phyloP scores from a whole-genome alignment of 1,284 basidiomycete genomes.

The Mycena sp. region DNA sequence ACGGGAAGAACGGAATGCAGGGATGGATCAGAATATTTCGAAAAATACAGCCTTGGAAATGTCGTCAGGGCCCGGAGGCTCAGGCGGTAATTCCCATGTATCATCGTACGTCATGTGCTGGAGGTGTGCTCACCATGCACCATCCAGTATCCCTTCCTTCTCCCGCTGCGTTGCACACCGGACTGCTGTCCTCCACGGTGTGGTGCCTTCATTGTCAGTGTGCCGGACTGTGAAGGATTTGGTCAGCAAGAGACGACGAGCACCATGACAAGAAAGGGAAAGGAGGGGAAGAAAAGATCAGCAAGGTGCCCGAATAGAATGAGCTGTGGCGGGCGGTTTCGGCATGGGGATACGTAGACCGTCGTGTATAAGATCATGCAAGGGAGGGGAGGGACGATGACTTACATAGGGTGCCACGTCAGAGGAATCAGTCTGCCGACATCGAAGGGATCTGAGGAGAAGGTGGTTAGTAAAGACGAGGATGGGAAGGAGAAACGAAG shows the following conservation, averaged over 20 bases:
- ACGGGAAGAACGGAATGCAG: conserved; percentile 12
- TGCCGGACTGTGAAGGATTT: not conserved
- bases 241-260: too few relatives aligned
- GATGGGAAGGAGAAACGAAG: not conserved
- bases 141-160: too few relatives aligned
- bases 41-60: conserved; percentile 82
- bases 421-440: too few relatives aligned
- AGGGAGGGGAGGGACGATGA: not conserved
- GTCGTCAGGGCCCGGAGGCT: conserved; percentile 66
- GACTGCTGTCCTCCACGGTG: too few relatives aligned
- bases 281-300: conserved; percentile 51
- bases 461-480: conserved; percentile 15
- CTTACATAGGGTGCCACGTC: too few relatives aligned
- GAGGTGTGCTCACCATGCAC: too few relatives aligned
- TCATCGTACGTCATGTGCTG: too few relatives aligned
- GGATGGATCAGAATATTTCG: conserved; percentile 55
- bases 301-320: conserved; percentile 73
- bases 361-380: conserved; percentile 73
- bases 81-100: conserved; percentile 80
- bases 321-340: conserved; percentile 93
- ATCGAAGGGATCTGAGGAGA: conserved; percentile 5
- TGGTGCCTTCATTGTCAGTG: too few relatives aligned
- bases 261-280: too few relatives aligned
- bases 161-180: too few relatives aligned
- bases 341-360: conserved; percentile 86